Evolutionary conservation across 352 stramenopile genomes (phyloP).

Genomic region (Phytophthora pluvialis): DNA sequence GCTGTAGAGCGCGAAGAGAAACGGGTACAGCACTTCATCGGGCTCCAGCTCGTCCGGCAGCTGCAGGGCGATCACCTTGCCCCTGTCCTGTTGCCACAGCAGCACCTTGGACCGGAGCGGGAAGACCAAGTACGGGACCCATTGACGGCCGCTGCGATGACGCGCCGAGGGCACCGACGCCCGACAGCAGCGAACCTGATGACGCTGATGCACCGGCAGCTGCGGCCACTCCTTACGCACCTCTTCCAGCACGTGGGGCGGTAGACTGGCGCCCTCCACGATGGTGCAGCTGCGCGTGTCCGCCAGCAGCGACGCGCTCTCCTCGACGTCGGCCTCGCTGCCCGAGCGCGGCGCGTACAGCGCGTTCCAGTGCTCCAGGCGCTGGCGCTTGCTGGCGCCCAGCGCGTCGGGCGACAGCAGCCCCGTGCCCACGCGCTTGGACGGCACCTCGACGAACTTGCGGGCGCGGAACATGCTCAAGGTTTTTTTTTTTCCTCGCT

Average conservation of each 20-base stretch:
- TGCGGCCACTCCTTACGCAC: conserved; percentile 49
- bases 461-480: conserved; percentile 76
- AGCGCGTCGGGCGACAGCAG: conserved; percentile 49
- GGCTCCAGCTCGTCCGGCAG: conserved; percentile 62
- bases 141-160: conserved; percentile 56
- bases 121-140: conserved; percentile 65
- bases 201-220: conserved; percentile 14
- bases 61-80: conserved; percentile 53
- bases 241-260: conserved; percentile 51
- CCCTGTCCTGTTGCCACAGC: conserved; percentile 67
- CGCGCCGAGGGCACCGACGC: conserved; percentile 51
- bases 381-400: conserved; percentile 64
- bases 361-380: conserved; percentile 50
- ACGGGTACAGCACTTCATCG: conserved; percentile 61
- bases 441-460: conserved; percentile 66
- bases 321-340: conserved; percentile 10
- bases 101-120: conserved; percentile 63
- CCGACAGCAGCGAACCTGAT: conserved; percentile 44
- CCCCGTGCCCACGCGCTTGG: conserved; percentile 58
- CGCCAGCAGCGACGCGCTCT: conserved; percentile 43
- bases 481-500: not conserved
- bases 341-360: conserved; percentile 25
- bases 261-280: conserved; percentile 49
- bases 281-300: conserved; percentile 67
- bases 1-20: conserved; percentile 71